Evolutionary conservation across 148 eudicot species (phyloP), one percentile per base, ranked within the genome.

Genomic region (Polygonum aviculare): DNA sequence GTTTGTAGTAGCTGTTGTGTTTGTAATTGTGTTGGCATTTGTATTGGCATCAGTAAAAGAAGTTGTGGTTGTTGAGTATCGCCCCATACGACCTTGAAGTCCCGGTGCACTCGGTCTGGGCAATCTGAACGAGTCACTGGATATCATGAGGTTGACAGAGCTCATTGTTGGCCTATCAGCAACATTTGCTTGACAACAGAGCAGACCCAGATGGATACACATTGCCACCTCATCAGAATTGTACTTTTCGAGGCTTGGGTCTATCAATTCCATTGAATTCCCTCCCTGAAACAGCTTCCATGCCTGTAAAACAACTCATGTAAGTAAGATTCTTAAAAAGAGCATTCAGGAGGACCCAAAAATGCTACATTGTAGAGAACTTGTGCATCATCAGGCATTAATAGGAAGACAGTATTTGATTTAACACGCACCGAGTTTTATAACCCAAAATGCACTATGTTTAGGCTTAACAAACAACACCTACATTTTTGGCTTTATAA

Each of bases 81-180:
- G 81, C 18, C 87, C 87, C 62, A 80, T 74, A 19, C 97, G 94
- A 35, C 98, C 98, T 60, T 89, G 92, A 75, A 87, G 67, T 33
- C 88, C 97, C 0, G 97, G 98, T 77, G 84, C 85, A 54, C 97
- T 89, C 35, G 94, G 97, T 16, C 1, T 80, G 6, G 98, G 84
- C 77, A 93, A 22, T 22, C 82, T 85, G 74, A 91, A 87, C 0
- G 98, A 91, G 31, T 91, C 94, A 51, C 90, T 82, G 14, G 86
- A 90, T 44, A 93, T 79, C 86, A 81, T 87, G 73, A 93, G 94
- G 73, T 87, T 84, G 18, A 91, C 77, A 6, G 85, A 63, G 69
- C 89, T 90, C 97, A 93, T 93, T 50, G 88, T 86, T 7, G 98
- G 98, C 74, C 98, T 85, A 12, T 90, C 91, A 7, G 80, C 75